Conservation (phyloP, 108 stramenopile species). For the Asterionellopsis glacialis region DNA sequence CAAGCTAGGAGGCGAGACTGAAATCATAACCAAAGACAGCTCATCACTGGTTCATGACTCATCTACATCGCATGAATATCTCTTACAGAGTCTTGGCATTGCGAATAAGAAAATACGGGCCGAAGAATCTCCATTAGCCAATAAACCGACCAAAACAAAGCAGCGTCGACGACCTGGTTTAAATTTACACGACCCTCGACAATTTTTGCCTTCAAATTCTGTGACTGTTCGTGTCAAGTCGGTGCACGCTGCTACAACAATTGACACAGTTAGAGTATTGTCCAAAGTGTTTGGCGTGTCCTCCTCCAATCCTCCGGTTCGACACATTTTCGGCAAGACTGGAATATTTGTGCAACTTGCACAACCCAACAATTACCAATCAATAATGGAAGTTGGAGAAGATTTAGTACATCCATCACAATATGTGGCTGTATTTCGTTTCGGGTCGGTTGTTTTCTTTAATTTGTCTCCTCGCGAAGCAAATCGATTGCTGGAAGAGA, state of each 20-base stretch:
- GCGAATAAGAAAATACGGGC: no score
- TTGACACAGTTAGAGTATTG: constrained; percentile 63
- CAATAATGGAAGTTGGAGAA: constrained; percentile 3
- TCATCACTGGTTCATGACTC: no score
- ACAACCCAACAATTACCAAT: not conserved
- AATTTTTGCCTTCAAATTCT: not conserved
- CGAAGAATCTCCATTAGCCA: no score
- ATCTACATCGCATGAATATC: no score
- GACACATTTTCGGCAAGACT: constrained; percentile 65
- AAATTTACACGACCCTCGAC: no score
- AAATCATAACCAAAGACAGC: no score
- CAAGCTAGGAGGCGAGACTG: no score
- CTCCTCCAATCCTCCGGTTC: constrained; percentile 34
- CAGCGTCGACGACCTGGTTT: no score
- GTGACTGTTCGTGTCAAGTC: constrained; percentile 37
- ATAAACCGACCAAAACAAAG: no score
- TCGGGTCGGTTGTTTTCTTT: constrained; percentile 89
- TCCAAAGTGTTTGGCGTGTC: constrained; percentile 56
- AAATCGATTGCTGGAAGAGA: constrained; percentile 47
- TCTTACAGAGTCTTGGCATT: no score
- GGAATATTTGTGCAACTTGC: constrained; percentile 54
- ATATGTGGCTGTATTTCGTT: constrained; percentile 85
- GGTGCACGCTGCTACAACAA: constrained; percentile 63
- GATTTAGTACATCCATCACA: constrained; percentile 23
- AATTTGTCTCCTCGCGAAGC: constrained; percentile 70